Base-by-base conservation (phyloP, 352 stramenopile species). In the Pythium utonaiense region DNA sequence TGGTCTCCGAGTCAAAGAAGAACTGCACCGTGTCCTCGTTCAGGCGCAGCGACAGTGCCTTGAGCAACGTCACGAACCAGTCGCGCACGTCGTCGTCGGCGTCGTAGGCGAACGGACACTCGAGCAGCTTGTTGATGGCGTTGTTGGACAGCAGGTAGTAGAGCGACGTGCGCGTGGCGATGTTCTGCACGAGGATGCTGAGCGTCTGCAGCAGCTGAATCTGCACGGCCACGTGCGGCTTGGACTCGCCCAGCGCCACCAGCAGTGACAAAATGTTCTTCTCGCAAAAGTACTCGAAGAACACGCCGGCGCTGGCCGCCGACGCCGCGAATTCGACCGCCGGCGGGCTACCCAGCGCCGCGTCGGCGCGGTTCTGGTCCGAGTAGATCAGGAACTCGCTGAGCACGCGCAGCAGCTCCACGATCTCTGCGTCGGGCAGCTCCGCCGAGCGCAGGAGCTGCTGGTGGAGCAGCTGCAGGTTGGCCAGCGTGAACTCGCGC, bases 231-330 rank as follows among this genome's bases (percentile, higher is more conserved):
- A 86, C 61, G 19, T 67, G 73, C 22, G 80, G 67, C 65, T 59
- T 21, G 33, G 78, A 83, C 27, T 75, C 70, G 50, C 85, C 88
- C 21, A 95, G 50, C 42, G 96, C 79, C 9, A 98, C 77, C 12
- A 98, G 78, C 52, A 98, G 74, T 14, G 80, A 80, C 3, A 98
- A 69, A 44, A 98, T 96, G 67, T 97, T 98, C 61, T 98, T 98
- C 73, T 98, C 94, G 62, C 92, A 97, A 73, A 98, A 98, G 75
- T 98, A 98, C 64, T 97, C 91, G 70, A 98, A 98, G 55, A 98
- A 93, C 53, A 78, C 70, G 44, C 77, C 83, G 1, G 78, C 72
- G 52, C 70, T 58, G 16, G 60, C 44, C 16, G 70, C 63, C 3
- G 64, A 60, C 9, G 53, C 52, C 24, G 45, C 53, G 42, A 72